Conservation (phyloP, 1,284 basidiomycete species). For the Lentinula novae-zelandiae region DNA sequence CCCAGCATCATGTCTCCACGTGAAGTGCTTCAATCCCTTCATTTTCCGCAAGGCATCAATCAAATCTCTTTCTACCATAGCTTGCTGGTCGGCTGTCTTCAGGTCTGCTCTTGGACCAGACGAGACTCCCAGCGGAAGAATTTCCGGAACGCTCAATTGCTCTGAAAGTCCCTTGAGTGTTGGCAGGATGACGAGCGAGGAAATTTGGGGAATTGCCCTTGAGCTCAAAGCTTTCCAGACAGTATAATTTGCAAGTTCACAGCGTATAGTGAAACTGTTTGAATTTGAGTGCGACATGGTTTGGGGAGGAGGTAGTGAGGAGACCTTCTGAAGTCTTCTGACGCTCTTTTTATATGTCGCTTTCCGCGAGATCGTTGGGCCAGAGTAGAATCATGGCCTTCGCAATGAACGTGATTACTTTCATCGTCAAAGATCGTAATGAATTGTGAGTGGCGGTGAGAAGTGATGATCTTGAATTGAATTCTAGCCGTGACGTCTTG, state of each 20-base stretch:
- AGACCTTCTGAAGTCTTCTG: not conserved
- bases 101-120: not conserved
- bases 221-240: not conserved
- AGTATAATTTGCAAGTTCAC: not conserved
- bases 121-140: not conserved
- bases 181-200: not conserved
- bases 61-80: not conserved
- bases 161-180: not conserved
- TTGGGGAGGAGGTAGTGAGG: not conserved
- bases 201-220: not conserved
- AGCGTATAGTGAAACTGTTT: not conserved
- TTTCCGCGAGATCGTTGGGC: not conserved
- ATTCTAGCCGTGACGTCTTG: not conserved
- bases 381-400: not conserved
- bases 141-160: not conserved
- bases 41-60: not conserved
- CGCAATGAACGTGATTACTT: not conserved
- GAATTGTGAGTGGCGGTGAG: not conserved
- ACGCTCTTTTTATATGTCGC: not conserved
- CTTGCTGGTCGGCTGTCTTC: not conserved
- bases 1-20: not conserved
- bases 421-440: too few relatives aligned
- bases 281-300: not conserved
- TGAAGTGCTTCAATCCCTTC: slow-evolving; percentile 1
- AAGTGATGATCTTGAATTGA: not conserved